Evolutionary conservation across 2,329 filamentous ascomycete species (phyloP).

Genomic region (Phialophora verrucosa): DNA sequence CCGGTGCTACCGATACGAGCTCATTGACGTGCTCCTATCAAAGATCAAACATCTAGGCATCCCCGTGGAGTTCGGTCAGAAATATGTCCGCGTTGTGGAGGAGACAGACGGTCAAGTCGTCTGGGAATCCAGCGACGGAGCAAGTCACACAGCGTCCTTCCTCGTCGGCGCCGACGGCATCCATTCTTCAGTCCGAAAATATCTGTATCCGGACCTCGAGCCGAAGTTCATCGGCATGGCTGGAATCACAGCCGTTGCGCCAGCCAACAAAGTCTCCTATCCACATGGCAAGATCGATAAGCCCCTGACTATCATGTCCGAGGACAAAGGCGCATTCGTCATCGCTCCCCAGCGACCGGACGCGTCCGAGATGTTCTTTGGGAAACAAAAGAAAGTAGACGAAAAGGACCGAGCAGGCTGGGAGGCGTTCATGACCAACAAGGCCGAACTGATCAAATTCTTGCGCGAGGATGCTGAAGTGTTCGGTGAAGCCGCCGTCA

Average conservation of each 20-base stretch:
- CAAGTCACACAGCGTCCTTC: constrained; percentile 46
- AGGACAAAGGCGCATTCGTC: constrained; percentile 45
- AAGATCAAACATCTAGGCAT: constrained; percentile 52
- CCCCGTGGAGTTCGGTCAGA: constrained; percentile 54
- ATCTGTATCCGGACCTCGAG: constrained; percentile 57
- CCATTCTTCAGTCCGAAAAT: constrained; percentile 60
- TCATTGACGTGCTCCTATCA: constrained; percentile 57
- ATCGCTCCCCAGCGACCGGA: constrained; percentile 47
- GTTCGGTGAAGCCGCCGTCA: constrained; percentile 27
- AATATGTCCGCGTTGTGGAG: constrained; percentile 52
- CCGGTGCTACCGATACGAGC: constrained; percentile 60
- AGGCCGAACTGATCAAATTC: constrained; percentile 37
- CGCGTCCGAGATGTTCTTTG: constrained; percentile 46
- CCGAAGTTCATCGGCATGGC: constrained; percentile 60
- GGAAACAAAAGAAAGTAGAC: constrained; percentile 45
- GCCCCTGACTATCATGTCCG: constrained; percentile 29
- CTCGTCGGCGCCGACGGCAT: constrained; percentile 67
- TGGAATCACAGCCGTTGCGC: constrained; percentile 45
- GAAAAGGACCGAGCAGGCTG: constrained; percentile 45
- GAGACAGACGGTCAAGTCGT: constrained; percentile 51
- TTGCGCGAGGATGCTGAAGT: constrained; percentile 30
- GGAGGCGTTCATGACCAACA: constrained; percentile 44
- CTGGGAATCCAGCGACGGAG: constrained; percentile 56
- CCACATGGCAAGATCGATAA: constrained; percentile 23
- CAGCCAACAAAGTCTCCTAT: constrained; percentile 24